Evolutionary conservation across 768 basidiomycete genomes (phyloP), one percentile per base, ranked within the genome.

Genomic region (Lactarius hatsudake): DNA sequence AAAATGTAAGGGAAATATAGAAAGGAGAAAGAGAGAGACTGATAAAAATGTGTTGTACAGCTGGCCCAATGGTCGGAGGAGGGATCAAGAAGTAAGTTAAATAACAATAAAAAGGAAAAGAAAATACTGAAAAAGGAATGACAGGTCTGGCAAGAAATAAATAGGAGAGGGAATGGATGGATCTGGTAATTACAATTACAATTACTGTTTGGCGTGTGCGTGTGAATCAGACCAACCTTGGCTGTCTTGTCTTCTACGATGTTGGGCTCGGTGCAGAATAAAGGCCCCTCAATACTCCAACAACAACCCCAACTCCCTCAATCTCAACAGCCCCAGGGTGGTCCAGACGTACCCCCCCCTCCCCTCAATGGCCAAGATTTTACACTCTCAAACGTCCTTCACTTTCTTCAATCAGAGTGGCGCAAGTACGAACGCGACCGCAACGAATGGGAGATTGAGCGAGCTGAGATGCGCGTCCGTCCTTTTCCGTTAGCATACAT

Each of bases 391-490:
- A 90, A 87, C 74, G 95, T 98, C 66, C 84, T 99, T 69, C 97
- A 99, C 81, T 99, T 94, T 77, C 84, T 98, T 61, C 97, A 99
- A 81, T 94, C 93, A 26, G 97, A 99, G 82, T 98, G 96, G 94
- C 84, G 97, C 69, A 84, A 93, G 67, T 98, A 97, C 75, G 97
- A 98, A 78, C 89, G 96, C 76, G 97, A 99, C 80, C 85, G 96
- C 74, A 99, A 99, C 76, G 97, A 99, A 80, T 99, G 96, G 96
- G 97, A 99, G 83, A 99, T 99, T 73, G 97, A 98, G 79, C 84
- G 97, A 72, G 97, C 97, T 38, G 97, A 98, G 79, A 98, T 98
- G 96, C 85, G 96, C 84, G 94, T 95, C 71, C 74, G 92, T 86
- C 53, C 69, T 65, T 48, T 20, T 13, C 30, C 61, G 40, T 48